Conservation (phyloP, 2,329 filamentous ascomycete species). For the Fusarium sp. region DNA sequence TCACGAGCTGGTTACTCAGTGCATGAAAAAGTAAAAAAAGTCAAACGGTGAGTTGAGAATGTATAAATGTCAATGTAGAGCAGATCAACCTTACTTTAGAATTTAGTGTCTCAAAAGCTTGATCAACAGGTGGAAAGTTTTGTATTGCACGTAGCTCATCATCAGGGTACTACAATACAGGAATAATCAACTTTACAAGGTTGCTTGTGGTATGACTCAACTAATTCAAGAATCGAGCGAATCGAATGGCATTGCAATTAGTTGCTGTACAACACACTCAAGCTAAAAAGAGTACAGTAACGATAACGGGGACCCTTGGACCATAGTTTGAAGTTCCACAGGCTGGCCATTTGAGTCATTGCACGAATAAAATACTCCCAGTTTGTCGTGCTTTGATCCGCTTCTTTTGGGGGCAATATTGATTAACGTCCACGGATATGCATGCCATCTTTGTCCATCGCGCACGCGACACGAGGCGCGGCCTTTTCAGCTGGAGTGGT, state of each 20-base stretch:
- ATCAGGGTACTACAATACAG: not conserved
- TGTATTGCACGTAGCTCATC: not conserved
- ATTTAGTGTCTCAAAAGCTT: not conserved
- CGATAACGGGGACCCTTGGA: not conserved
- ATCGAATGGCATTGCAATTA: constrained; percentile 6
- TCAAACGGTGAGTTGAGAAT: not conserved
- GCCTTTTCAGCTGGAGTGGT: too few species aligned
- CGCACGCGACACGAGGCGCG: constrained; percentile 31
- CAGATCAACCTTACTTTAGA: not conserved
- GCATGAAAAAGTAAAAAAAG: not conserved
- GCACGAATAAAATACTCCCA: constrained; percentile 35
- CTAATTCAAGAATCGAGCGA: not conserved
- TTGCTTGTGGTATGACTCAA: constrained; percentile 2
- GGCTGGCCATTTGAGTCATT: constrained; percentile 3
- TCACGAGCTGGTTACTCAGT: not conserved
- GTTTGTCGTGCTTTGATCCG: constrained; percentile 42
- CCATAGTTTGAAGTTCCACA: constrained; percentile 5
- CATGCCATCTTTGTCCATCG: constrained; percentile 19
- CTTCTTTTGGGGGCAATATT: not conserved
- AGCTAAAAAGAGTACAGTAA: constrained; percentile 25
- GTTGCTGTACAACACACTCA: constrained; percentile 5
- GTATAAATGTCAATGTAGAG: not conserved
- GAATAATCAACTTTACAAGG: not conserved
- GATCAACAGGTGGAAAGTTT: not conserved
- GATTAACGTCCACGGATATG: not conserved